Percentiles rank a stretch among this genome's conserved stretches.
These are phyloP conservation scores for Candida dajiaensis DNA, from an alignment of 805 yeast genomes.

Conservation along the genomic window DNA sequence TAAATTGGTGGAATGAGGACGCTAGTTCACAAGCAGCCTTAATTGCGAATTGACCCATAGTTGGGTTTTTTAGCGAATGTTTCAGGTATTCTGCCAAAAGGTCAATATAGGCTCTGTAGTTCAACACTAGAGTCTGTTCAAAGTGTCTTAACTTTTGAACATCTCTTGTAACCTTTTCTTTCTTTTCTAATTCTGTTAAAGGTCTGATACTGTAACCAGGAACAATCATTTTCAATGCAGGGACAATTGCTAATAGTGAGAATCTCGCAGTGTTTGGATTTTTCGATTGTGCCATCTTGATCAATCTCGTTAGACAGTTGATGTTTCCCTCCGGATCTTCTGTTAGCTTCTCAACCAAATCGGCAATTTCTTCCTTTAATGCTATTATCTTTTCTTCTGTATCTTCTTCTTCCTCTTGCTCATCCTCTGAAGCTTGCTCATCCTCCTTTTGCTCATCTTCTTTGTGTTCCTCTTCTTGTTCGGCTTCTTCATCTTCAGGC, in stretches of 20 bases:
- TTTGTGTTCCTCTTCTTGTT: constrained; percentile 22
- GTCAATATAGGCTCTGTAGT: constrained; percentile 64
- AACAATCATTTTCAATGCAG: constrained; percentile 77
- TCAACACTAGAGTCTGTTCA: constrained; percentile 70
- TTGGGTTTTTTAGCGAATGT: constrained; percentile 29
- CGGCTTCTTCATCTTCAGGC: constrained; percentile 9
- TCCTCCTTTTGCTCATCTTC: constrained; percentile 23
- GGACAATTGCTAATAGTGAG: constrained; percentile 72
- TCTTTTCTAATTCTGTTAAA: constrained; percentile 70
- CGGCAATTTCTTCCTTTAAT: constrained; percentile 80
- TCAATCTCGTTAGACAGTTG: constrained; percentile 53
- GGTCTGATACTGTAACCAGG: constrained; percentile 88
- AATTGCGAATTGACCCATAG: constrained; percentile 52
- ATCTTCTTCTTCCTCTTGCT: constrained; percentile 34
- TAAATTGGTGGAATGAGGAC: constrained; percentile 67
- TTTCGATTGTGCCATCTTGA: constrained; percentile 64
- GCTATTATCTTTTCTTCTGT: constrained; percentile 49
- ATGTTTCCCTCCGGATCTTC: constrained; percentile 90
- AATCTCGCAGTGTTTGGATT: constrained; percentile 63
- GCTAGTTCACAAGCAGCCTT: constrained; percentile 78
- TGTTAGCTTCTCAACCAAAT: constrained; percentile 64
- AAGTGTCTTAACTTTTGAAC: constrained; percentile 70
- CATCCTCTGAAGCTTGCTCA: constrained; percentile 26
- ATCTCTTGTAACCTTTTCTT: constrained; percentile 79
- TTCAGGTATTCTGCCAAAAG: constrained; percentile 39